A percentile compares a stretch with the other conserved stretches of the same genome.
These are phyloP conservation scores for Coniella vitis DNA, from an alignment of 2,329 filamentous ascomycete species.

Conservation along the genomic window DNA sequence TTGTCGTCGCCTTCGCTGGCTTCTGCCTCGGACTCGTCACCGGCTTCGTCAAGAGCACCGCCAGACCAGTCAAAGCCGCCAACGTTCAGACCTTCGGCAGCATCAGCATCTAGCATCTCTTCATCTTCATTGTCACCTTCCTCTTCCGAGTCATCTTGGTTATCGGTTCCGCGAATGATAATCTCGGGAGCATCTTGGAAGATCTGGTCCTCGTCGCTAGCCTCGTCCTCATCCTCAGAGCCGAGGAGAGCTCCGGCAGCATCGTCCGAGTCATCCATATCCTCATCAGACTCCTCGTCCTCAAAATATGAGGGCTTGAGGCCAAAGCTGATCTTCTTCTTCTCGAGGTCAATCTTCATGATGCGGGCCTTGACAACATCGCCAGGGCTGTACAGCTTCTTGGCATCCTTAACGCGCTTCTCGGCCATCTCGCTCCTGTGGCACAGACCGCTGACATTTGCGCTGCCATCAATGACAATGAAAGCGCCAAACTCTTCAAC, in stretches of 20 bases:
- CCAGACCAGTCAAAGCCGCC: slow-evolving; percentile 87
- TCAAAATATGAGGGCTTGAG: slow-evolving; percentile 90
- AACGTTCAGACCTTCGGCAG: slow-evolving; percentile 53
- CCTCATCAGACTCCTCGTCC: slow-evolving; percentile 46
- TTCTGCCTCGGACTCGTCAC: slow-evolving; percentile 47
- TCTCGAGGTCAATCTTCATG: slow-evolving; percentile 66
- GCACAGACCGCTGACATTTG: slow-evolving; percentile 86
- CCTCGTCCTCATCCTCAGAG: slow-evolving; percentile 34
- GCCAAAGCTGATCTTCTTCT: slow-evolving; percentile 78
- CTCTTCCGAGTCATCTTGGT: slow-evolving; percentile 23
- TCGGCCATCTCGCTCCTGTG: slow-evolving; percentile 91
- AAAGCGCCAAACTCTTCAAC: slow-evolving; percentile 95
- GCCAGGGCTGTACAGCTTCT: slow-evolving; percentile 81
- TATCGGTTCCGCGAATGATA: slow-evolving; percentile 38
- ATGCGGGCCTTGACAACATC: slow-evolving; percentile 92
- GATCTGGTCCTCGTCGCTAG: slow-evolving; percentile 43
- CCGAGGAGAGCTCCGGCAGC: slow-evolving; percentile 38
- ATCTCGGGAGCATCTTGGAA: slow-evolving; percentile 38
- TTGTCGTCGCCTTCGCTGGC: slow-evolving; percentile 27
- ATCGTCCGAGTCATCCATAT: slow-evolving; percentile 30
- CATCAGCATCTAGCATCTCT: slow-evolving; percentile 24
- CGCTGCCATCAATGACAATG: slow-evolving; percentile 78
- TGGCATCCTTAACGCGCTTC: slow-evolving; percentile 72
- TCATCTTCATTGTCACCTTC: slow-evolving; percentile 38
- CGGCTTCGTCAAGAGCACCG: slow-evolving; percentile 51